phyloP scores from a whole-genome alignment of 208 protist species.

The Trypanosoma mega region DNA sequence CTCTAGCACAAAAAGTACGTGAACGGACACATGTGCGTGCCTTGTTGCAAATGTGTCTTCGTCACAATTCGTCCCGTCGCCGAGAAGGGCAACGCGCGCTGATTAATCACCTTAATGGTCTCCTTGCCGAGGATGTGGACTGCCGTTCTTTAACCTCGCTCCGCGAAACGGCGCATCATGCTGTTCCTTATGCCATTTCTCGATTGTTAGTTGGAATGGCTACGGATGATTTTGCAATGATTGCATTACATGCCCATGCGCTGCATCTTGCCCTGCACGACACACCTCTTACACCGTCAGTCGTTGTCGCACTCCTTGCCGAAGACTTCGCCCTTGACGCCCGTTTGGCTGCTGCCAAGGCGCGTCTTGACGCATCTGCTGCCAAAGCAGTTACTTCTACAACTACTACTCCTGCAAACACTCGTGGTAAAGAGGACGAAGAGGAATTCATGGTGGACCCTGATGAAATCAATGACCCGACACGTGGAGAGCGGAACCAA shows the following conservation, averaged over 20 bases:
- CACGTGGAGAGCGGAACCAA: conserved; percentile 87
- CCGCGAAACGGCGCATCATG: conserved; percentile 74
- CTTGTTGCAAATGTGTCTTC: conserved; percentile 82
- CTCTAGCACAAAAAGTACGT: conserved; percentile 67
- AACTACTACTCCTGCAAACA: conserved; percentile 7
- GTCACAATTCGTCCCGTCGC: conserved; percentile 71
- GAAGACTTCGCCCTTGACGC: conserved; percentile 68
- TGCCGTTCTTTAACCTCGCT: conserved; percentile 61
- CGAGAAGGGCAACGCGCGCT: conserved; percentile 82
- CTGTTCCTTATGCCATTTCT: conserved; percentile 74
- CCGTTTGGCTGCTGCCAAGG: conserved; percentile 64
- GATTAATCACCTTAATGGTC: conserved; percentile 75
- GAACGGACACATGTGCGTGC: conserved; percentile 81
- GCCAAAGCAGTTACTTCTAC: conserved; percentile 7
- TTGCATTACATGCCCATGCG: conserved; percentile 71
- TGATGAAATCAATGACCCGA: conserved; percentile 86
- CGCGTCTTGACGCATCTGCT: conserved; percentile 36
- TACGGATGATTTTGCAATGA: conserved; percentile 76
- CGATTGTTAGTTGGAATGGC: conserved; percentile 85
- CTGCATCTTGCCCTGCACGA: conserved; percentile 64
- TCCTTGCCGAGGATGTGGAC: conserved; percentile 65
- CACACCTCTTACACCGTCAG: conserved; percentile 46
- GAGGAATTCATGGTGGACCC: conserved; percentile 67
- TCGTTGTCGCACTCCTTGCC: conserved; percentile 70
- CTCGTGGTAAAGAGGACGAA: conserved; percentile 33